Conservation (phyloP, 768 basidiomycete genomes). For the Mycena haematopus region DNA sequence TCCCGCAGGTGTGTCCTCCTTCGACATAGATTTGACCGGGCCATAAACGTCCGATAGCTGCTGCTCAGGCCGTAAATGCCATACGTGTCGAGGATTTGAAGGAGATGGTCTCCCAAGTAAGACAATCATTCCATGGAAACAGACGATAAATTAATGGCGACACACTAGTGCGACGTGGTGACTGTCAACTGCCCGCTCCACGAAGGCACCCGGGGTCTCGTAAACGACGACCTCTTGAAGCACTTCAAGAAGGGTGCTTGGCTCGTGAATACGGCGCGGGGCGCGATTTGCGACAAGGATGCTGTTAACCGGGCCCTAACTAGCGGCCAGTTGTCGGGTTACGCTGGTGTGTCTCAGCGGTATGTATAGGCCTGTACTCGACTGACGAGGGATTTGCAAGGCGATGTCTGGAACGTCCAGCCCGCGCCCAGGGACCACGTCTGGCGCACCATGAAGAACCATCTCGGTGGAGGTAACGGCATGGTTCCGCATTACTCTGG, state of each 20-base stretch:
- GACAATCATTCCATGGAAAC: conserved; percentile 1
- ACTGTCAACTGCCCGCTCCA: conserved; percentile 92
- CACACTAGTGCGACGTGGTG: conserved; percentile 69
- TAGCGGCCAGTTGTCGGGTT: conserved; percentile 76
- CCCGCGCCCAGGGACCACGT: conserved; percentile 87
- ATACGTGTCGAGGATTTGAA: conserved; percentile 83
- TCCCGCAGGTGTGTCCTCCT: conserved; percentile 53
- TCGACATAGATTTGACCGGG: not conserved
- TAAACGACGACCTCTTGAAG: conserved; percentile 81
- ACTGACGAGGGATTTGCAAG: conserved; percentile 19
- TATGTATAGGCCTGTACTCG: too few relatives aligned
- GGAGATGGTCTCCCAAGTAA: conserved; percentile 58
- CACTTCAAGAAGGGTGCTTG: conserved; percentile 93
- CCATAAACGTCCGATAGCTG: conserved; percentile 46
- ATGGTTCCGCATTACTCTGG: conserved; percentile 91
- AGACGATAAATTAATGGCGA: not conserved
- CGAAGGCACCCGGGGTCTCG: conserved; percentile 80
- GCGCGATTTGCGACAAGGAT: conserved; percentile 88
- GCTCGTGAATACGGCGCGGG: conserved; percentile 93
- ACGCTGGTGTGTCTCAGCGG: conserved; percentile 41
- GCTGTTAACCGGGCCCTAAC: conserved; percentile 78
- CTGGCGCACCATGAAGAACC: conserved; percentile 85
- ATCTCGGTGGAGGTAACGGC: conserved; percentile 84
- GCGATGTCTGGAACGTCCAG: conserved; percentile 88
- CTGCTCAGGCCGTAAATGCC: conserved; percentile 68